These are phyloP conservation scores for Dissophora ornata DNA, from an alignment of 192 early-diverging fungal genomes.

Conservation along the genomic window DNA sequence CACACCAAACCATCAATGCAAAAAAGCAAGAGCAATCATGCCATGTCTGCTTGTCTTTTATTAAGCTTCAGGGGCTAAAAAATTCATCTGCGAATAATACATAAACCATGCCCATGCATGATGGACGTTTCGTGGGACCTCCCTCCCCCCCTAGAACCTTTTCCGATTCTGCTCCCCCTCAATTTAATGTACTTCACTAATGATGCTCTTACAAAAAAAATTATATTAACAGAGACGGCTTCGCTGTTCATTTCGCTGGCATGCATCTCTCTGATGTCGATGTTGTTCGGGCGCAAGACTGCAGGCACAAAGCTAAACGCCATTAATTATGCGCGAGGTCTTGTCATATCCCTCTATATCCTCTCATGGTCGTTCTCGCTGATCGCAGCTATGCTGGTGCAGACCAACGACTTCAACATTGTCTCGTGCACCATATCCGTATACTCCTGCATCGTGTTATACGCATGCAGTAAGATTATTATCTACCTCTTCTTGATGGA, in stretches of 20 bases:
- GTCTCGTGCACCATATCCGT: conserved; percentile 54
- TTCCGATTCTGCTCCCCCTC: not conserved
- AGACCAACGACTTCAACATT: conserved; percentile 45
- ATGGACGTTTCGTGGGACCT: no score
- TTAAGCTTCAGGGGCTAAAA: no score
- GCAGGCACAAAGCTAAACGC: conserved; percentile 34
- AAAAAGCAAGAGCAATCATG: no score
- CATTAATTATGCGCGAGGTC: conserved; percentile 58
- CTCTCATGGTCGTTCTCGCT: conserved; percentile 59
- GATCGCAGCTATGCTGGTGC: conserved; percentile 45
- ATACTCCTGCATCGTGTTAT: conserved; percentile 55
- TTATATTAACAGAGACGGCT: conserved; percentile 32
- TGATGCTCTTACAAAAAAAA: no score
- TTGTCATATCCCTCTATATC: conserved; percentile 56
- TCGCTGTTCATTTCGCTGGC: conserved; percentile 44
- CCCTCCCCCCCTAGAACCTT: no score
- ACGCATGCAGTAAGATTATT: conserved; percentile 56
- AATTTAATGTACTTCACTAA: not conserved
- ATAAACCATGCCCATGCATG: no score
- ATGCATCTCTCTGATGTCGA: conserved; percentile 36
- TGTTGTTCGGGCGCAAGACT: conserved; percentile 52
- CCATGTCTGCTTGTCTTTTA: no score
- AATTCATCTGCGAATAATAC: no score
- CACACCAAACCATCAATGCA: no score
- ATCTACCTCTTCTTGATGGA: conserved; percentile 64